phyloP scores from a whole-genome alignment of 106 monocot genomes.

The Hemerocallis citrina region DNA sequence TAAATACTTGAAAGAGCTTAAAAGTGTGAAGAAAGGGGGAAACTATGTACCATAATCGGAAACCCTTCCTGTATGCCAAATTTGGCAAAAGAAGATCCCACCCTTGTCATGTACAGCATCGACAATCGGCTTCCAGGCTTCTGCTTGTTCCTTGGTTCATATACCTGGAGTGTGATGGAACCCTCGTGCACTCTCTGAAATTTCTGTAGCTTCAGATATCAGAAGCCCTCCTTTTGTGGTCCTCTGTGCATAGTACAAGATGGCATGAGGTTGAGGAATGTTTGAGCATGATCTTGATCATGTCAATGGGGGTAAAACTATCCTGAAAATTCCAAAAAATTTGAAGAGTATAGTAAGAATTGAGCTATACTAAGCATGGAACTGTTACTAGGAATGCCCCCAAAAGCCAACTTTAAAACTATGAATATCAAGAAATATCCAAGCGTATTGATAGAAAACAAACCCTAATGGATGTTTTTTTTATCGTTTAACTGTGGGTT shows the following conservation, averaged over 20 bases:
- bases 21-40: no score
- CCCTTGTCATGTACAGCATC: constrained; percentile 60
- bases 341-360: no score
- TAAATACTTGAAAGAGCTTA: no score
- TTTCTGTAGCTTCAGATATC: constrained; percentile 21
- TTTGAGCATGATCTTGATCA: constrained; percentile 15
- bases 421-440: no score
- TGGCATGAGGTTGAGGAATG: constrained; percentile 21
- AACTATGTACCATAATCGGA: constrained; percentile 47
- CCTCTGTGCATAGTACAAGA: constrained; percentile 25
- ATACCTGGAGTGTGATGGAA: not conserved
- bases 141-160: constrained; percentile 33
- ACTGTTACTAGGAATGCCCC: no score
- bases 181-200: constrained; percentile 18
- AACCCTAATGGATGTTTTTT: no score
- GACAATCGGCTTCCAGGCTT: constrained; percentile 73
- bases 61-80: no score
- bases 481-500: no score
- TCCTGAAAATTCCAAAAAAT: no score
- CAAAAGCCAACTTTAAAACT: no score
- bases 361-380: no score
- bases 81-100: constrained; percentile 59
- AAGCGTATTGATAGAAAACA: no score
- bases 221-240: constrained; percentile 23
- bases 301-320: constrained; percentile 25